phyloP scores from a whole-genome alignment of 2,329 filamentous ascomycete species.

The Epicoccum nigrum region DNA sequence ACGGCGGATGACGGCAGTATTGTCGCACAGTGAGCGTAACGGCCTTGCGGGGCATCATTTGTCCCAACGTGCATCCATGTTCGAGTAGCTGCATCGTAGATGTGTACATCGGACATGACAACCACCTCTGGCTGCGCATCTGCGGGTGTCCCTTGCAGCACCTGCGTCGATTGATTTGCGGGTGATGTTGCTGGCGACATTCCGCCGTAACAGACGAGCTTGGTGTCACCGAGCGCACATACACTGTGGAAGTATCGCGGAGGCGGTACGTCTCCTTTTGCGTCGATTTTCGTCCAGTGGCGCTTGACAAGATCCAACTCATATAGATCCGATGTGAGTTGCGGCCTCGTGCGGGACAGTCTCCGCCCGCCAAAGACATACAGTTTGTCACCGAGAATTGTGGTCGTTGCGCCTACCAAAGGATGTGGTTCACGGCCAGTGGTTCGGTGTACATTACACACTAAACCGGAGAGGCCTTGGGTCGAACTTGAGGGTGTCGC shows the following conservation, averaged over 20 bases:
- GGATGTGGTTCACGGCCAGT: conserved; percentile 91
- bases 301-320: conserved; percentile 89
- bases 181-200: conserved; percentile 80
- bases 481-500: conserved; percentile 52
- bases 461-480: conserved; percentile 69
- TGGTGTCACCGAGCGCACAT: conserved; percentile 90
- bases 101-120: conserved; percentile 97
- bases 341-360: conserved; percentile 80
- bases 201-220: conserved; percentile 95
- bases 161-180: conserved; percentile 43
- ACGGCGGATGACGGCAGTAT: conserved; percentile 86
- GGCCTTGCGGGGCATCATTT: conserved; percentile 83
- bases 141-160: conserved; percentile 46
- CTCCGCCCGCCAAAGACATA: conserved; percentile 95
- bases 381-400: conserved; percentile 90
- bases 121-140: conserved; percentile 84
- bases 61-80: conserved; percentile 86
- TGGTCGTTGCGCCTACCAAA: conserved; percentile 92
- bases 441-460: conserved; percentile 76
- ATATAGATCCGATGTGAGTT: conserved; percentile 88
- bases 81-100: conserved; percentile 83
- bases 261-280: conserved; percentile 82
- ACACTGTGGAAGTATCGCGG: conserved; percentile 97
- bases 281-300: conserved; percentile 91
- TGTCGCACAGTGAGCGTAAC: conserved; percentile 95